Evolutionary conservation across 768 basidiomycete species (phyloP).

Genomic region (Macrolepiota albuminosa): DNA sequence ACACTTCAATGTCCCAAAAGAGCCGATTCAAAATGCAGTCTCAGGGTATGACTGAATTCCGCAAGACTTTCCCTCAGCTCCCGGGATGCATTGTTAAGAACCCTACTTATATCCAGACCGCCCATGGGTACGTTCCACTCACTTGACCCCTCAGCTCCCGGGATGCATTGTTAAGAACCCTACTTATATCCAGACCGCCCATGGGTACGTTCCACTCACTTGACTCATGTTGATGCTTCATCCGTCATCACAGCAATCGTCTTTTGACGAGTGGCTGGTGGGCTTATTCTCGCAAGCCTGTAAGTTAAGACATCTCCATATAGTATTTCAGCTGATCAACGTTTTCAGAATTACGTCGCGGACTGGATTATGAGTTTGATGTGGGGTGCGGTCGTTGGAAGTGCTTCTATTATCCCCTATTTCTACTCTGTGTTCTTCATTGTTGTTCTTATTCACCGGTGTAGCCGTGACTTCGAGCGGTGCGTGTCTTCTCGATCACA

Average conservation of each 20-base stretch:
- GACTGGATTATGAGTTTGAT: conserved; percentile 85
- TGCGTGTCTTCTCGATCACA: conserved; percentile 25
- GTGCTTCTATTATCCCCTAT: conserved; percentile 82
- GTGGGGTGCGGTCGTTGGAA: conserved; percentile 79
- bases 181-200: conserved; percentile 86
- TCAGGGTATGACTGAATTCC: conserved; percentile 79
- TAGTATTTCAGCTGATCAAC: not conserved
- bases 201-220: conserved; percentile 53
- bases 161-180: conserved; percentile 81
- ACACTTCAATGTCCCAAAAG: conserved; percentile 94
- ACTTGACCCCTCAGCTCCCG: conserved; percentile 71
- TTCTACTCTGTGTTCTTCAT: conserved; percentile 98
- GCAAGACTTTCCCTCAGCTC: conserved; percentile 92
- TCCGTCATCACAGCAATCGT: conserved; percentile 57
- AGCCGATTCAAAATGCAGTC: conserved; percentile 97
- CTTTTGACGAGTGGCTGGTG: conserved; percentile 93
- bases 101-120: conserved; percentile 89
- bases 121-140: conserved; percentile 63
- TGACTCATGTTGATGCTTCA: not conserved
- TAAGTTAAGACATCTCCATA: conserved; percentile 27
- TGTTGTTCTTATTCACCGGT: conserved; percentile 85
- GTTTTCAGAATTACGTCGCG: conserved; percentile 80
- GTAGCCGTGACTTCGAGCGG: conserved; percentile 92
- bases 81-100: conserved; percentile 80
- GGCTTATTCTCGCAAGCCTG: conserved; percentile 90